A percentile compares a stretch with the other conserved stretches of the same genome.
Evolutionary conservation across 495 filamentous ascomycete species (phyloP).

Genomic region (Xylaria telfairii): DNA sequence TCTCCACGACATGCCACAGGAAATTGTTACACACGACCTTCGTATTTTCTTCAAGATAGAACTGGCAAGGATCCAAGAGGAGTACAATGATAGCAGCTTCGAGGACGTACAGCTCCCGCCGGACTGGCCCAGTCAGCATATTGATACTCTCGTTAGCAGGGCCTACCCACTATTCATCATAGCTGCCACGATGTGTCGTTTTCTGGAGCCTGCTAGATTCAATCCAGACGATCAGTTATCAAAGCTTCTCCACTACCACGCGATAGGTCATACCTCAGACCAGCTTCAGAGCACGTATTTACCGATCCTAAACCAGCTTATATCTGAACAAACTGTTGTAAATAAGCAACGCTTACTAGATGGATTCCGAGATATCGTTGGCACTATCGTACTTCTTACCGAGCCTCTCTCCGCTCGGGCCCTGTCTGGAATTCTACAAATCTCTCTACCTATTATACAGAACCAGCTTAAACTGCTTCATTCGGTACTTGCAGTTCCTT

Average conservation of each 20-base stretch:
- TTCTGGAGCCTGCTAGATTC: not conserved
- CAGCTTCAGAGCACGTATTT: conserved; percentile 29
- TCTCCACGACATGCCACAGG: conserved; percentile 5
- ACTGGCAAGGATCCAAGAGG: conserved; percentile 26
- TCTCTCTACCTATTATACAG: conserved; percentile 26
- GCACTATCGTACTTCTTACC: conserved; percentile 38
- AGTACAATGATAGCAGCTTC: conserved; percentile 21
- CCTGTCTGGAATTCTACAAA: conserved; percentile 28
- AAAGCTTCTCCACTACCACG: not conserved
- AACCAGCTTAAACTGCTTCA: conserved; percentile 34
- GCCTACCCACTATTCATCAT: not conserved
- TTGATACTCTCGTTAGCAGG: conserved; percentile 44
- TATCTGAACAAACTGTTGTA: not conserved
- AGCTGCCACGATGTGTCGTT: not conserved
- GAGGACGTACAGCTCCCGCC: conserved; percentile 18
- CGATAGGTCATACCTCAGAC: conserved; percentile 23
- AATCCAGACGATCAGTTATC: not conserved
- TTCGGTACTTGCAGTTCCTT: conserved; percentile 39
- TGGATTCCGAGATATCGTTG: conserved; percentile 35
- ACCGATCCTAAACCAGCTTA: not conserved
- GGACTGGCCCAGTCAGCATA: conserved; percentile 46
- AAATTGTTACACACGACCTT: conserved; percentile 1
- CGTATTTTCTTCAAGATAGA: conserved; percentile 19
- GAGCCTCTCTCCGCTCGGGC: conserved; percentile 28
- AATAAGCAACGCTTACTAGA: not conserved